phyloP scores from a whole-genome alignment of 805 yeast genomes.

The Candida ortonii region DNA sequence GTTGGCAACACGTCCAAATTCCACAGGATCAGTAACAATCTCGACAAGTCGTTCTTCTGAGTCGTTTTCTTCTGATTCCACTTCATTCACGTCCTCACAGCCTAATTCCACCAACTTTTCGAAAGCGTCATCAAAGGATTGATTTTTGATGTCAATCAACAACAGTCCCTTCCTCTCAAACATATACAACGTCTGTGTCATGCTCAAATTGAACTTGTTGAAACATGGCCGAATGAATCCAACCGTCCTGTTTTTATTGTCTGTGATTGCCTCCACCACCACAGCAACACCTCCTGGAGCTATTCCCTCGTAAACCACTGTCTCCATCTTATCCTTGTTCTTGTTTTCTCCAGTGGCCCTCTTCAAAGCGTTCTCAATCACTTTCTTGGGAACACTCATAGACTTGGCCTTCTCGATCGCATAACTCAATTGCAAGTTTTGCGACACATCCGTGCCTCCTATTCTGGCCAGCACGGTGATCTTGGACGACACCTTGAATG shows the following conservation, averaged over 20 bases:
- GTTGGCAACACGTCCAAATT: slow-evolving; percentile 60
- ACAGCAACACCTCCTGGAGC: slow-evolving; percentile 92
- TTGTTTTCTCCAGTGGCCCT: slow-evolving; percentile 73
- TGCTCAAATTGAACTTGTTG: slow-evolving; percentile 56
- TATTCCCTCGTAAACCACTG: slow-evolving; percentile 78
- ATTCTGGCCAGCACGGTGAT: slow-evolving; percentile 73
- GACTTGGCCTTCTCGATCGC: slow-evolving; percentile 76
- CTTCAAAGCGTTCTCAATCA: slow-evolving; percentile 82
- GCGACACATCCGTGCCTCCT: slow-evolving; percentile 65
- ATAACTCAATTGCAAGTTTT: slow-evolving; percentile 60
- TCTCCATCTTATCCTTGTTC: slow-evolving; percentile 43
- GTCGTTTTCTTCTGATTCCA: slow-evolving; percentile 25
- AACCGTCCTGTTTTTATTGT: slow-evolving; percentile 80
- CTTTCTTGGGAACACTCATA: slow-evolving; percentile 75
- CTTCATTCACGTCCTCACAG: slow-evolving; percentile 61
- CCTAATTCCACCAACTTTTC: slow-evolving; percentile 77
- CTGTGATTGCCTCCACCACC: slow-evolving; percentile 83
- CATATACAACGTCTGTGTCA: slow-evolving; percentile 75
- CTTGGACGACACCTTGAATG: slow-evolving; percentile 67
- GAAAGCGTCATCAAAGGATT: slow-evolving; percentile 58
- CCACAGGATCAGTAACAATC: slow-evolving; percentile 61
- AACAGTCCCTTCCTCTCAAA: slow-evolving; percentile 79
- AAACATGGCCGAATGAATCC: slow-evolving; percentile 73
- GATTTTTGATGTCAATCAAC: slow-evolving; percentile 41
- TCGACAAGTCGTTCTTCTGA: slow-evolving; percentile 35